Evolutionary conservation across 1,139 yeast genomes (phyloP).

Genomic region (Geotrichum europaeum): DNA sequence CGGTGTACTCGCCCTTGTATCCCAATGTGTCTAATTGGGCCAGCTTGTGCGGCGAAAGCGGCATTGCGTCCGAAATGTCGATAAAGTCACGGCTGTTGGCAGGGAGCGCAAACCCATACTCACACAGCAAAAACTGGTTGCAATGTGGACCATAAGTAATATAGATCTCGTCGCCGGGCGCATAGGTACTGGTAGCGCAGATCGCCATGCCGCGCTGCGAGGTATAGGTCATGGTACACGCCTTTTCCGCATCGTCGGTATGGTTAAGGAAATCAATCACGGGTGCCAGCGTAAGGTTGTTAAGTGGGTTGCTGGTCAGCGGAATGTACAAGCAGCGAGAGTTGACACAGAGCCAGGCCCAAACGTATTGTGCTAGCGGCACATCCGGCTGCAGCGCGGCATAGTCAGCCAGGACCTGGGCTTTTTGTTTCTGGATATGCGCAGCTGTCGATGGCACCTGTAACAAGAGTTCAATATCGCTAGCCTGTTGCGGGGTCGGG

Average conservation of each 20-base stretch:
- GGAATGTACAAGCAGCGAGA: conserved; percentile 83
- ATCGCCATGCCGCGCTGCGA: conserved; percentile 17
- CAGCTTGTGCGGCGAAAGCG: conserved; percentile 38
- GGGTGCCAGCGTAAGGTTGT: conserved; percentile 87
- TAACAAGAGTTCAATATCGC: neutral
- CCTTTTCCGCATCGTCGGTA: conserved; percentile 37
- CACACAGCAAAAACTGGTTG: conserved; percentile 71
- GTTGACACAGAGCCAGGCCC: conserved; percentile 84
- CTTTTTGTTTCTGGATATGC: conserved; percentile 8
- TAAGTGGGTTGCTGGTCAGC: conserved; percentile 41
- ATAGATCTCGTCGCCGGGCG: conserved; percentile 51
- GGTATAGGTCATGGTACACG: conserved; percentile 12
- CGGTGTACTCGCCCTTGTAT: conserved; percentile 70
- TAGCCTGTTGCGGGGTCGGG: neutral
- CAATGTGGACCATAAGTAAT: conserved; percentile 86
- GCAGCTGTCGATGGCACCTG: neutral
- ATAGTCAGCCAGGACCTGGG: conserved; percentile 3
- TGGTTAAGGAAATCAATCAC: conserved; percentile 86
- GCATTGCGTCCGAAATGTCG: conserved; percentile 48
- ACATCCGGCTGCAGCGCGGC: neutral
- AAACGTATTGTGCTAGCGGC: conserved; percentile 21
- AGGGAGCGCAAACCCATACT: conserved; percentile 71
- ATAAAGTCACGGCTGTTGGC: conserved; percentile 63
- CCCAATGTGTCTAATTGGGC: conserved; percentile 46
- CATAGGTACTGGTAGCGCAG: conserved; percentile 29